Conservation (phyloP, 805 yeast species). For the Metschnikowia baotianmanensis region DNA sequence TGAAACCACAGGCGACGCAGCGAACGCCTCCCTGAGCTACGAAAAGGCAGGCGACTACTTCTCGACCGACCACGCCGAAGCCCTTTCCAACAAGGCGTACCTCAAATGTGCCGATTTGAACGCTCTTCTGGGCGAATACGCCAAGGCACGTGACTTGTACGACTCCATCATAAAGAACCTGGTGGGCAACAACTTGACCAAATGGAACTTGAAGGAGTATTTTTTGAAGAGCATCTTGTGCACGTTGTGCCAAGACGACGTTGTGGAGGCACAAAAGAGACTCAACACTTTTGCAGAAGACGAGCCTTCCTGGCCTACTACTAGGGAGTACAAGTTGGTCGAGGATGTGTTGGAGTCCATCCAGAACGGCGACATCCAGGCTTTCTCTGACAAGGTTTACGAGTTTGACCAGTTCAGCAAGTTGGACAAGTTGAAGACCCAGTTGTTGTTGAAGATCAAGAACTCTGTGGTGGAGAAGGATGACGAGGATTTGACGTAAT, state of each 20-base stretch:
- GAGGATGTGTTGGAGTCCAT: conserved; percentile 70
- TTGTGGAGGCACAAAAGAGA: conserved; percentile 79
- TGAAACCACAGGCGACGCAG: conserved; percentile 66
- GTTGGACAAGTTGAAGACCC: conserved; percentile 88
- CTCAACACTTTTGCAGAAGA: conserved; percentile 60
- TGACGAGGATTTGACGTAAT: conserved; percentile 51
- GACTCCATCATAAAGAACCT: conserved; percentile 77
- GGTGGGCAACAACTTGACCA: conserved; percentile 68
- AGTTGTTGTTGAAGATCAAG: conserved; percentile 78
- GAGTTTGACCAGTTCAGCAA: conserved; percentile 86
- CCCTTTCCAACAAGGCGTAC: conserved; percentile 82
- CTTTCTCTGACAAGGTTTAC: conserved; percentile 67
- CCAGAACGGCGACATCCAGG: conserved; percentile 75
- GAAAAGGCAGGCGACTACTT: conserved; percentile 97
- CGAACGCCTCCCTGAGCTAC: conserved; percentile 62
- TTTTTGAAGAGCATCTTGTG: conserved; percentile 82
- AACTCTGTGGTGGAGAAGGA: conserved; percentile 67
- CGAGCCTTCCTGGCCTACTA: conserved; percentile 72
- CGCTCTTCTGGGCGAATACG: conserved; percentile 66
- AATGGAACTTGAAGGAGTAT: conserved; percentile 93
- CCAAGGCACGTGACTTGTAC: conserved; percentile 72
- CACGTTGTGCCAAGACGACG: conserved; percentile 78
- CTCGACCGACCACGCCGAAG: conserved; percentile 88
- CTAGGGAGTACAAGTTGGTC: conserved; percentile 73
- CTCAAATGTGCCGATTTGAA: conserved; percentile 87